Percentiles rank a stretch among this genome's conserved stretches.
These are phyloP conservation scores for Apiotrichum laibachii DNA, from an alignment of 1,284 basidiomycete species.

Conservation along the genomic window DNA sequence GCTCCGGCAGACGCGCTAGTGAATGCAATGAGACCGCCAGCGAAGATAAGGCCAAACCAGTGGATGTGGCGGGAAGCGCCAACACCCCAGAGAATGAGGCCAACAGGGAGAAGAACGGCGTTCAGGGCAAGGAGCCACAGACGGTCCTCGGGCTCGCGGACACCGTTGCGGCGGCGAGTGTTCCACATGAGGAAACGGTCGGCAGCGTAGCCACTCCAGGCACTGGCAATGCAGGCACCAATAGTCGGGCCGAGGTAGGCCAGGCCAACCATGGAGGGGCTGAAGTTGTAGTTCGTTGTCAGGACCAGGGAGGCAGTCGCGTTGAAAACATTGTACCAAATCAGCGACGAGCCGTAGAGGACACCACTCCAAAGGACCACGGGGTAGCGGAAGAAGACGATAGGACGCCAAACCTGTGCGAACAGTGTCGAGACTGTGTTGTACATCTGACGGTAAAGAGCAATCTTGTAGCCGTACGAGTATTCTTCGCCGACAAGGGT, in stretches of 20 bases:
- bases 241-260: constrained; percentile 30
- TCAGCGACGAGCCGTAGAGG: constrained; percentile 24
- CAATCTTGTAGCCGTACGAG: constrained; percentile 9
- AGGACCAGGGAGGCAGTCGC: constrained; percentile 23
- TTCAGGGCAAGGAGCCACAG: constrained; percentile 25
- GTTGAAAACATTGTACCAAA: constrained; percentile 33
- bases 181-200: constrained; percentile 23
- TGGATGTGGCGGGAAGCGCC: constrained; percentile 25
- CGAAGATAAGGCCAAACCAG: constrained; percentile 30
- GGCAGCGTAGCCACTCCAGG: constrained; percentile 19
- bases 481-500: constrained; percentile 4
- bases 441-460: constrained; percentile 16
- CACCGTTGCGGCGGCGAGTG: constrained; percentile 25
- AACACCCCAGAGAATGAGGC: constrained; percentile 33
- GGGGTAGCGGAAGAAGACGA: constrained; percentile 23
- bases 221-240: constrained; percentile 21
- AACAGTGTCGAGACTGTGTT: constrained; percentile 10
- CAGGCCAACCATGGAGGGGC: constrained; percentile 24
- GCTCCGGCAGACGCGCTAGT: constrained; percentile 24
- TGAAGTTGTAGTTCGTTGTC: constrained; percentile 18
- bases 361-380: constrained; percentile 26
- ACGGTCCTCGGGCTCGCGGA: constrained; percentile 37
- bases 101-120: constrained; percentile 26
- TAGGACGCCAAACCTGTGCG: constrained; percentile 22
- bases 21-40: constrained; percentile 24